A percentile compares a stretch with the other conserved stretches of the same genome.
Evolutionary conservation across 176 grass and related monocot genomes (phyloP).

Genomic region (Rhynchospora breviuscula): DNA sequence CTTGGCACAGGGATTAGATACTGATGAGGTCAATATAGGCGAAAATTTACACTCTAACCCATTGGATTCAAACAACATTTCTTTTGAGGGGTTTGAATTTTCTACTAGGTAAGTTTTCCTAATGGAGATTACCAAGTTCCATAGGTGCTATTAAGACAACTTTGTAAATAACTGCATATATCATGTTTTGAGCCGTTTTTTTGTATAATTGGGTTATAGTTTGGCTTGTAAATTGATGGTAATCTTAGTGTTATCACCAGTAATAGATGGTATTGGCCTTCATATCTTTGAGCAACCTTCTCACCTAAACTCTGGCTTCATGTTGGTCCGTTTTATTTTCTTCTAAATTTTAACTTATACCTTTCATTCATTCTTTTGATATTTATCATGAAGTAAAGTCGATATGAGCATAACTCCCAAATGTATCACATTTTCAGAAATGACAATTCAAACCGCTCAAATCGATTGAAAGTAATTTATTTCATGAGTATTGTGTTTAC

Average conservation of each 20-base stretch:
- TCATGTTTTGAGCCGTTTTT: neutral
- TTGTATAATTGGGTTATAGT: neutral
- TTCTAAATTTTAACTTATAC: neutral
- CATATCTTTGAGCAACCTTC: too few species aligned
- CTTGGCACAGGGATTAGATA: constrained; percentile 22
- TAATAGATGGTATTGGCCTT: neutral
- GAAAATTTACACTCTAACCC: constrained; percentile 28
- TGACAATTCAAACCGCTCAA: too few species aligned
- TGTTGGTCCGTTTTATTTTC: neutral
- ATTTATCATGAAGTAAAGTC: too few species aligned
- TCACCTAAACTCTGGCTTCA: neutral
- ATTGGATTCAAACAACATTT: constrained; percentile 29
- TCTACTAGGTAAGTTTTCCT: constrained; percentile 20
- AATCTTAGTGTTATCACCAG: neutral
- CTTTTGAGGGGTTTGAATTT: constrained; percentile 36
- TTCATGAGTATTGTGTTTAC: too few species aligned
- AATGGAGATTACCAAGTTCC: neutral
- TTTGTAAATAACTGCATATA: neutral
- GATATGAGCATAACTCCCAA: too few species aligned
- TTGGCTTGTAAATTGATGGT: neutral
- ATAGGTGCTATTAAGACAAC: neutral
- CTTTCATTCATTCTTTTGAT: neutral
- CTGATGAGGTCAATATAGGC: constrained; percentile 10
- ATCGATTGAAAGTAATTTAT: too few species aligned
- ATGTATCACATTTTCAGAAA: too few species aligned